Percentiles rank a stretch among this genome's conserved stretches.
These are phyloP conservation scores for Quercus berberidifolia DNA, from an alignment of 306 rosid species.

Conservation along the genomic window DNA sequence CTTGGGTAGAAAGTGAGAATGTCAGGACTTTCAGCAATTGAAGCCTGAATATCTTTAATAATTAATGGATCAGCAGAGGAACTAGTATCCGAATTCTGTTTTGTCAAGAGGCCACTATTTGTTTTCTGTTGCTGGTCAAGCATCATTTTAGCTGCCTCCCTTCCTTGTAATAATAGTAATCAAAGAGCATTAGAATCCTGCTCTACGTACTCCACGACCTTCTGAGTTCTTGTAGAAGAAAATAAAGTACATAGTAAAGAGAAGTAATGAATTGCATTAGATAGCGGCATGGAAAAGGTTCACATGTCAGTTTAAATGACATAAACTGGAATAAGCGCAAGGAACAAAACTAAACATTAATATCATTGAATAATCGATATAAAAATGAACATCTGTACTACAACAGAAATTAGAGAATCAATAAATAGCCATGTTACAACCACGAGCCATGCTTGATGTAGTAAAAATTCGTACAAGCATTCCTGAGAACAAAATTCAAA, in stretches of 20 bases:
- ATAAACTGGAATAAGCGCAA: conserved; percentile 5
- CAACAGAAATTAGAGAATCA: conserved; percentile 24
- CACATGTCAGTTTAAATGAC: neutral
- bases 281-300: neutral
- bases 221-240: neutral
- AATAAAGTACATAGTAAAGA: neutral
- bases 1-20: conserved; percentile 28
- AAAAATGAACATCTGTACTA: conserved; percentile 34
- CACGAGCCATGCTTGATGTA: conserved; percentile 39
- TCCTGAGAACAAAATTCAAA: conserved; percentile 26
- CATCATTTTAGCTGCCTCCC: neutral
- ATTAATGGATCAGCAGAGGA: conserved; percentile 7
- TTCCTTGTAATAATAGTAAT: neutral
- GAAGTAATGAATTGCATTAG: neutral
- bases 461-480: conserved; percentile 50
- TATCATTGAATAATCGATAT: conserved; percentile 23
- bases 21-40: conserved; percentile 28
- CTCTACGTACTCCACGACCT: neutral
- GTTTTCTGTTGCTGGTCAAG: conserved; percentile 17
- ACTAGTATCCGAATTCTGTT: conserved; percentile 16
- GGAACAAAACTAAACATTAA: conserved; percentile 1
- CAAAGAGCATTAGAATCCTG: neutral
- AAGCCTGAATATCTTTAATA: conserved; percentile 29
- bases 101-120: conserved; percentile 15
- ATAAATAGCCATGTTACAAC: conserved; percentile 32